A percentile compares a stretch with the other conserved stretches of the same genome.
Conservation (phyloP, 2,329 filamentous ascomycete species). For the Leptographium procerum region DNA sequence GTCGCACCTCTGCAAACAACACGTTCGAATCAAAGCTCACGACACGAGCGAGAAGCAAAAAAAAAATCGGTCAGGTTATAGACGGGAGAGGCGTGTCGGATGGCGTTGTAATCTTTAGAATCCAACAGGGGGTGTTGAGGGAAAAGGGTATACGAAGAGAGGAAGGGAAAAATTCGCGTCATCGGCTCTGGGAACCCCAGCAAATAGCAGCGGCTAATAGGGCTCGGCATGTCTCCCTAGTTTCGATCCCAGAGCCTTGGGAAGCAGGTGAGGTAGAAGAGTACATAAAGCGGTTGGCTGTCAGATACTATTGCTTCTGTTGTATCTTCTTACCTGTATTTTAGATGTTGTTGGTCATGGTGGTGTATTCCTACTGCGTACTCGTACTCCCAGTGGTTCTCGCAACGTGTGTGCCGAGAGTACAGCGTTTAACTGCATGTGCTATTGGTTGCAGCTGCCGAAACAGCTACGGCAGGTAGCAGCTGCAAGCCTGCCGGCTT, state of each 20-base stretch:
- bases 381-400: neutral
- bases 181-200: constrained; percentile 12
- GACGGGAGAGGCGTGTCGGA: neutral
- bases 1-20: neutral
- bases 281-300: neutral
- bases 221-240: constrained; percentile 21
- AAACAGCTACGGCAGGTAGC: neutral
- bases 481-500: neutral
- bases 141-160: neutral
- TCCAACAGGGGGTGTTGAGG: neutral
- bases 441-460: neutral
- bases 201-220: constrained; percentile 19
- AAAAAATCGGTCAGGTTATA: neutral
- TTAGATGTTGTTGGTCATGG: too few relatives aligned
- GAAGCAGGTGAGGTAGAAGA: constrained; percentile 8
- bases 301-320: too few relatives aligned
- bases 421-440: neutral
- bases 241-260: constrained; percentile 22
- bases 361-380: too few relatives aligned
- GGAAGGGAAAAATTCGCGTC: neutral
- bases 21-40: neutral
- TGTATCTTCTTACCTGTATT: too few relatives aligned
- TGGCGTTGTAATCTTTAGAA: neutral
- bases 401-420: too few relatives aligned
- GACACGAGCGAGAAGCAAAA: too few relatives aligned